Evolutionary conservation across 2,329 filamentous ascomycete species (phyloP).

Genomic region (Xylaria sp.): DNA sequence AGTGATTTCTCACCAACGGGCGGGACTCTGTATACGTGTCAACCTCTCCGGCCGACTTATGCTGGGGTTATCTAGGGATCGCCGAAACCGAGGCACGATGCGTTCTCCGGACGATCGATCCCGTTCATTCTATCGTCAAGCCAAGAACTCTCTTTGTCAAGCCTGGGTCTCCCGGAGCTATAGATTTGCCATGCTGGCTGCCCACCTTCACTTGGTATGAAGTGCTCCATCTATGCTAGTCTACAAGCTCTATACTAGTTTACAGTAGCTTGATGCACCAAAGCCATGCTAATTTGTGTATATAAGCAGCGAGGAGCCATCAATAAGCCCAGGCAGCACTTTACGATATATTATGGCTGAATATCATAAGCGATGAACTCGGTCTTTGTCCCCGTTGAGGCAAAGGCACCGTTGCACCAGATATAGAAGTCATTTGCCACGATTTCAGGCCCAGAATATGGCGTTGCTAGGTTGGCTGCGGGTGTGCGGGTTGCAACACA

Average conservation of each 20-base stretch:
- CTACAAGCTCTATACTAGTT: background rate
- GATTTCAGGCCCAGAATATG: constrained; percentile 8
- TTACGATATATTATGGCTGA: constrained; percentile 4
- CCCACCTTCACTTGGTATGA: constrained; percentile 8
- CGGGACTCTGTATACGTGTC: background rate
- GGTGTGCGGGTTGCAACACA: constrained; percentile 1
- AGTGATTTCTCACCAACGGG: background rate
- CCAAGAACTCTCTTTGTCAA: background rate
- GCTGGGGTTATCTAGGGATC: constrained; percentile 1
- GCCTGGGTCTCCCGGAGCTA: background rate
- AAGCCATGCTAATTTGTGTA: constrained; percentile 4
- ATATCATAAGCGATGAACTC: background rate
- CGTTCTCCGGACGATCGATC: background rate
- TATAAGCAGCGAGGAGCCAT: constrained; percentile 8
- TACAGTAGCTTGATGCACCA: constrained; percentile 10
- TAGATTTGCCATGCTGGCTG: background rate
- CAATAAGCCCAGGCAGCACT: background rate
- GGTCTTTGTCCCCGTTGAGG: constrained; percentile 9
- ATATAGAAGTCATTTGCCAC: constrained; percentile 23
- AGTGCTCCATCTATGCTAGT: background rate
- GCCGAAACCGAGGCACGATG: constrained; percentile 2
- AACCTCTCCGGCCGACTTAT: constrained; percentile 7
- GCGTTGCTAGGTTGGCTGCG: background rate
- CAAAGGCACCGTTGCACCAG: constrained; percentile 23
- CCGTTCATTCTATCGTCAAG: background rate